phyloP scores from a whole-genome alignment of 2,329 filamentous ascomycete species.

The Aureobasidium leucospermi region DNA sequence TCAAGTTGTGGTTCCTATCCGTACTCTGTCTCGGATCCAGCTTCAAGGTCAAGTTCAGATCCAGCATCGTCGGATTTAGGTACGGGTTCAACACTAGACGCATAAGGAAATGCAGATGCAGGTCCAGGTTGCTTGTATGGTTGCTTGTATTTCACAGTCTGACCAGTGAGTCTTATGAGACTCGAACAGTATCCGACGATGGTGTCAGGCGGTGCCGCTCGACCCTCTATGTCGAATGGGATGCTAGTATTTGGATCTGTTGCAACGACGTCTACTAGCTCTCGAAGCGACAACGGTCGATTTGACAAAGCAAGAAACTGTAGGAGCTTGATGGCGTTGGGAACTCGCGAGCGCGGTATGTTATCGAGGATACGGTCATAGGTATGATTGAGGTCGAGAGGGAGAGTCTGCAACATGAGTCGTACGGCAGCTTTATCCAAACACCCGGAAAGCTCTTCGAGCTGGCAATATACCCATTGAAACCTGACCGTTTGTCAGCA shows the following conservation, averaged over 20 bases:
- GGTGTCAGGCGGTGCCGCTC: background rate
- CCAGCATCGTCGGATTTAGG: no score
- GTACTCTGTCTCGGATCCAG: no score
- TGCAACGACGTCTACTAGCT: background rate
- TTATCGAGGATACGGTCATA: background rate
- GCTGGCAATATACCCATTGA: conserved; percentile 15
- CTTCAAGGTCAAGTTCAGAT: no score
- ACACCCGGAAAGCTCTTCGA: background rate
- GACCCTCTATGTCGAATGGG: background rate
- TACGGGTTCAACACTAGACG: no score
- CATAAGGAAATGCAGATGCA: no score
- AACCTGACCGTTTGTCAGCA: background rate
- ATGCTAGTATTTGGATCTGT: background rate
- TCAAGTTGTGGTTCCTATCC: background rate
- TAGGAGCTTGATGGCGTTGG: conserved; percentile 12
- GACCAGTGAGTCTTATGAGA: background rate
- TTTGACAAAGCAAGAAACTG: background rate
- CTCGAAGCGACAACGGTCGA: background rate
- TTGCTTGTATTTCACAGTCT: no score
- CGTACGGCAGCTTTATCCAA: background rate
- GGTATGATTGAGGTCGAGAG: background rate
- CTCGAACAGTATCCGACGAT: background rate
- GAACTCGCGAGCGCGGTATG: conserved; percentile 4
- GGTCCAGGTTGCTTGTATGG: no score
- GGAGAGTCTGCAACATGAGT: background rate